phyloP scores from a whole-genome alignment of 371 early-diverging fungal genomes.

The Neoconidiobolus thromboides region DNA sequence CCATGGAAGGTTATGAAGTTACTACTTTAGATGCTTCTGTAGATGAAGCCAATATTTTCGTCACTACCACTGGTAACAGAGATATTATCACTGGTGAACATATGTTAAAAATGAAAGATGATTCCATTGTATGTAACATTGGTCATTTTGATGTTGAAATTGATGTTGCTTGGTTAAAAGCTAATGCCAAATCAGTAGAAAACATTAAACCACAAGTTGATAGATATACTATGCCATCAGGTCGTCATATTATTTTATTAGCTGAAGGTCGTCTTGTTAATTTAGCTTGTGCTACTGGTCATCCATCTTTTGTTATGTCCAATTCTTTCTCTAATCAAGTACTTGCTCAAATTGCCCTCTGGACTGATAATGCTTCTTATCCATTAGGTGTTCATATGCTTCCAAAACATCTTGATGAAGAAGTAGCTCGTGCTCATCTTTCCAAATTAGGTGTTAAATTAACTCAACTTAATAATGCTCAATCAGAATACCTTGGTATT shows the following conservation, averaged over 20 bases:
- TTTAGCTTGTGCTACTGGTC: constrained; percentile 98
- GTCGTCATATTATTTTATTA: constrained; percentile 86
- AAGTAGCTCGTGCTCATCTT: constrained; percentile 94
- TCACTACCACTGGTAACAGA: constrained; percentile 98
- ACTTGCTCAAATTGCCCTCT: constrained; percentile 95
- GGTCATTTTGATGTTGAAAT: constrained; percentile 99
- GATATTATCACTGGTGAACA: constrained; percentile 90
- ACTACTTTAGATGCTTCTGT: constrained; percentile 96
- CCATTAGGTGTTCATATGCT: constrained; percentile 94
- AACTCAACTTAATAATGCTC: constrained; percentile 44
- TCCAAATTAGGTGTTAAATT: constrained; percentile 89
- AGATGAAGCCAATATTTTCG: constrained; percentile 84
- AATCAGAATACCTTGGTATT: constrained; percentile 79
- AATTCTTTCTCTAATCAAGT: constrained; percentile 98
- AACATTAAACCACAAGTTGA: constrained; percentile 99
- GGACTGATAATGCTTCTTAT: constrained; percentile 77
- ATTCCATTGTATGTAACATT: constrained; percentile 98
- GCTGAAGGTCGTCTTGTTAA: constrained; percentile 98
- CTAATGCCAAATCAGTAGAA: constrained; percentile 65
- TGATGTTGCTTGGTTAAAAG: constrained; percentile 97
- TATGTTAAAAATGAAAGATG: constrained; percentile 89
- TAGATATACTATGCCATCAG: constrained; percentile 84
- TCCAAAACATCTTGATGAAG: constrained; percentile 98
- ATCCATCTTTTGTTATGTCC: constrained; percentile 98
- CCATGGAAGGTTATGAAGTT: constrained; percentile 98